phyloP scores from a whole-genome alignment of 176 grass and related monocot species.

The Hyparrhenia diplandra region DNA sequence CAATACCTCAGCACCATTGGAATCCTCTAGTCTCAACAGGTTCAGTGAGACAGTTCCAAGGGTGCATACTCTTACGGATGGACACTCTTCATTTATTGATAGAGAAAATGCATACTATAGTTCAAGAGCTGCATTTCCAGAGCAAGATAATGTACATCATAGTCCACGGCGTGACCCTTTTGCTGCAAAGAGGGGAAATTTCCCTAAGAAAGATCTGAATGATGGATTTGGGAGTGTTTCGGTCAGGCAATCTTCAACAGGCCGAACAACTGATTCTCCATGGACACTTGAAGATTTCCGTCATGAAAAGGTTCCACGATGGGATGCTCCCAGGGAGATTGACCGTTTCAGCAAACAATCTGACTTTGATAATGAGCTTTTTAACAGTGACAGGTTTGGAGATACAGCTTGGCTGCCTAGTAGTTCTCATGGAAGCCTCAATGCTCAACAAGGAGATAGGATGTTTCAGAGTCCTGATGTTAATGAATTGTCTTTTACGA shows the following conservation, averaged over 20 bases:
- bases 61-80: slow-evolving; percentile 47
- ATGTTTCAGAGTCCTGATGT: slow-evolving; percentile 51
- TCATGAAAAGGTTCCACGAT: slow-evolving; percentile 52
- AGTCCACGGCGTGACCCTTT: slow-evolving; percentile 46
- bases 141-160: slow-evolving; percentile 45
- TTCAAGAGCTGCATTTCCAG: slow-evolving; percentile 39
- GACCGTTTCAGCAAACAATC: slow-evolving; percentile 56
- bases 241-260: slow-evolving; percentile 44
- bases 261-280: slow-evolving; percentile 30
- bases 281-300: slow-evolving; percentile 47
- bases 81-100: slow-evolving; percentile 44
- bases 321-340: slow-evolving; percentile 57
- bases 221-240: slow-evolving; percentile 36
- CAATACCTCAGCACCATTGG: slow-evolving; percentile 43
- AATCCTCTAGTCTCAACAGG: slow-evolving; percentile 54
- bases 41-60: slow-evolving; percentile 56
- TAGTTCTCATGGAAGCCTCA: slow-evolving; percentile 50
- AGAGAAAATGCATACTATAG: slow-evolving; percentile 52
- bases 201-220: slow-evolving; percentile 60
- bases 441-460: slow-evolving; percentile 51
- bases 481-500: slow-evolving; percentile 68
- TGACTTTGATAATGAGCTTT: slow-evolving; percentile 56
- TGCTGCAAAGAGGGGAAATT: slow-evolving; percentile 42
- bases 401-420: slow-evolving; percentile 59
- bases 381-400: slow-evolving; percentile 59